Evolutionary conservation across 169 alveolate species (phyloP), one percentile per base, ranked within the genome.

Genomic region (Besnoitia besnoiti): DNA sequence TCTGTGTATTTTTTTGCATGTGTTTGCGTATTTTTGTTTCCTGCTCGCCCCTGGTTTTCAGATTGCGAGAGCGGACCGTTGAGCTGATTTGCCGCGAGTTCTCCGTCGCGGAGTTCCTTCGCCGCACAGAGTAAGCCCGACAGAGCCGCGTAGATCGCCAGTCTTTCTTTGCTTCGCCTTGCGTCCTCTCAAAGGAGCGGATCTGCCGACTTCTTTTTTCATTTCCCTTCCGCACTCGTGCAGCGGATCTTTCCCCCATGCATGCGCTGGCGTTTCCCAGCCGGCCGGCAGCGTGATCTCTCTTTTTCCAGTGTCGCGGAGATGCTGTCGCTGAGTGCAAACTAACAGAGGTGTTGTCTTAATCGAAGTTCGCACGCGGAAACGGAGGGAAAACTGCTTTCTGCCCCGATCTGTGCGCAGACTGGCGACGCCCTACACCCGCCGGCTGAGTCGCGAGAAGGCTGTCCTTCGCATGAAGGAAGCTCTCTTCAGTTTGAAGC

Each of bases 61-160:
- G 91, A 30, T 80, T 90, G 40, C 33, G 39, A 92, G 95, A 93
- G 85, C 0, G 89, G 24, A 90, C 95, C 0, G 94, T 90, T 35
- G 61, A 47, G 50, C 27, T 39, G 77, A 55, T 93, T 21, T 44
- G 46, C 40, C 50, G 46, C 35, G 93, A 93, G 19, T 90, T 93
- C 75, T 87, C 85, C n/a, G 40, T 90, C 51, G 73, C 62, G 5
- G 90, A 79, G 10, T 79, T 90, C 73, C 90, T 90, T 37, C 84
- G 90, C 5, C 61, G 46, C 33, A 77, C 73, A n/a, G 67, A 46
- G 93, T 79, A 46, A 27, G 85, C 42, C 59, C 27, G 55, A 73
- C n/a, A 30, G n/a, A 73, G n/a, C 8, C 46, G 40, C 46, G 46
- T 73, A 42, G 39, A 73, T 0, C 39, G n/a, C 10, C 37, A 33